Percentiles rank a stretch among this genome's conserved stretches.
Evolutionary conservation across 345 rosid genomes (phyloP).

Genomic region (Populus deltoides): DNA sequence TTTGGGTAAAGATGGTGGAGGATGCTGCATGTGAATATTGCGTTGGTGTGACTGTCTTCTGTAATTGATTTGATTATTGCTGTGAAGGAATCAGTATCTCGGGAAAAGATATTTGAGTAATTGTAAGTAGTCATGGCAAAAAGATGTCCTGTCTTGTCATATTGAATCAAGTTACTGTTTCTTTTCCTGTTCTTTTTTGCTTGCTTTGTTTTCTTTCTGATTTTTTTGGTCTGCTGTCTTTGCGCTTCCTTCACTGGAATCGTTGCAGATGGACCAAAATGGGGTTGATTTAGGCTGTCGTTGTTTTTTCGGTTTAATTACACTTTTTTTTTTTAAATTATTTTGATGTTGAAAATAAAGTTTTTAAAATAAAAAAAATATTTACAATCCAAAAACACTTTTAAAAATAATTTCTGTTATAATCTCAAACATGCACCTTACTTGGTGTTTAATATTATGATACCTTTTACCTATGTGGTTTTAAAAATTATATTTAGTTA

Average conservation of each 20-base stretch:
- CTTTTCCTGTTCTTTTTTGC: conserved; percentile 18
- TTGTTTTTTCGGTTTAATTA: too few relatives aligned
- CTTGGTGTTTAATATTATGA: too few relatives aligned
- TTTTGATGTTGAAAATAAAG: too few relatives aligned
- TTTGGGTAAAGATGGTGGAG: neutral
- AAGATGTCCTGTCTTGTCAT: conserved; percentile 53
- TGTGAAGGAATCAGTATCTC: conserved; percentile 30
- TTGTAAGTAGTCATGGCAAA: conserved; percentile 15
- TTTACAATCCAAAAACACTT: rapidly evolving
- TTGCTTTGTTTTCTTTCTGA: neutral
- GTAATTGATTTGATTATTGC: conserved; percentile 33
- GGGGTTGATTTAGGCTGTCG: too few relatives aligned
- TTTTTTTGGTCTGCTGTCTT: neutral
- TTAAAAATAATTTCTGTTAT: too few relatives aligned
- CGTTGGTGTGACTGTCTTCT: neutral
- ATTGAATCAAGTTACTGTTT: conserved; percentile 42
- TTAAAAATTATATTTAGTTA: too few relatives aligned
- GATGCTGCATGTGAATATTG: neutral
- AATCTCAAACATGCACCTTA: too few relatives aligned
- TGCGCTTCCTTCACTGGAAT: neutral
- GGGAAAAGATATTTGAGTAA: conserved; percentile 30
- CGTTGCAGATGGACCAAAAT: neutral
- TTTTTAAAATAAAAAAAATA: too few relatives aligned
- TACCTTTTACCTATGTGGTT: too few relatives aligned
- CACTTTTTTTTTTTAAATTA: too few relatives aligned